Percentiles rank a stretch among this genome's conserved stretches.
These are phyloP conservation scores for Crataegus laevigata DNA, from an alignment of 306 rosid genomes.

Conservation along the genomic window DNA sequence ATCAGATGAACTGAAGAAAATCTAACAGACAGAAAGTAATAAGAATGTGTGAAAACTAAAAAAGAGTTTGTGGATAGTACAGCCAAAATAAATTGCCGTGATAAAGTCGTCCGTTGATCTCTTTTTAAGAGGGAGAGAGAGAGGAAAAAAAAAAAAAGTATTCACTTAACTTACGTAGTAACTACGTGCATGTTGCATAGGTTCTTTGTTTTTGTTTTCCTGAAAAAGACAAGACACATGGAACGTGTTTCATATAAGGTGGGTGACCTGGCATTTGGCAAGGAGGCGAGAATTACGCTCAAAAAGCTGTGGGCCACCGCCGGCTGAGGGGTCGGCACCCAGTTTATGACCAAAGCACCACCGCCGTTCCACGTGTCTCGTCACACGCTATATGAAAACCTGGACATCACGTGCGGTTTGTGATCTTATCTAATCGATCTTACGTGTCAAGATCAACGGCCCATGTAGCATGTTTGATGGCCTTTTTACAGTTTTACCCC, in stretches of 20 bases:
- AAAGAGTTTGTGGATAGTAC: no score
- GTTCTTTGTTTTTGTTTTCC: background rate
- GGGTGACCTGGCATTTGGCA: slow-evolving; percentile 1
- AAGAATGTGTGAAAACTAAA: no score
- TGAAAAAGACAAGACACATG: background rate
- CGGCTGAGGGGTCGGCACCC: slow-evolving; percentile 25
- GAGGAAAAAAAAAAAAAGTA: no score
- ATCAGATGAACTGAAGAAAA: no score
- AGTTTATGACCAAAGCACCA: slow-evolving; percentile 1
- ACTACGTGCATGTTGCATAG: background rate
- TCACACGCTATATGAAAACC: background rate
- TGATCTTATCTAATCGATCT: background rate
- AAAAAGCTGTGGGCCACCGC: slow-evolving; percentile 7
- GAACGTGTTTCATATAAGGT: background rate
- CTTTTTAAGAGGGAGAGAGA: no score
- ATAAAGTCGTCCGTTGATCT: rapidly evolving
- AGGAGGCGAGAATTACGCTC: slow-evolving; percentile 22
- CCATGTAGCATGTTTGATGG: background rate
- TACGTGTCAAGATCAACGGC: slow-evolving; percentile 4
- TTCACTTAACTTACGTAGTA: background rate
- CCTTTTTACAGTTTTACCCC: slow-evolving; percentile 10
- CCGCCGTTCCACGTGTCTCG: slow-evolving; percentile 9
- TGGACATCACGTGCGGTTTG: slow-evolving; percentile 5
- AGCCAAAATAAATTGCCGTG: rapidly evolving
- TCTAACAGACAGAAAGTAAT: no score